phyloP scores from a whole-genome alignment of 352 stramenopile genomes.

The Phytopythium delawarense region DNA sequence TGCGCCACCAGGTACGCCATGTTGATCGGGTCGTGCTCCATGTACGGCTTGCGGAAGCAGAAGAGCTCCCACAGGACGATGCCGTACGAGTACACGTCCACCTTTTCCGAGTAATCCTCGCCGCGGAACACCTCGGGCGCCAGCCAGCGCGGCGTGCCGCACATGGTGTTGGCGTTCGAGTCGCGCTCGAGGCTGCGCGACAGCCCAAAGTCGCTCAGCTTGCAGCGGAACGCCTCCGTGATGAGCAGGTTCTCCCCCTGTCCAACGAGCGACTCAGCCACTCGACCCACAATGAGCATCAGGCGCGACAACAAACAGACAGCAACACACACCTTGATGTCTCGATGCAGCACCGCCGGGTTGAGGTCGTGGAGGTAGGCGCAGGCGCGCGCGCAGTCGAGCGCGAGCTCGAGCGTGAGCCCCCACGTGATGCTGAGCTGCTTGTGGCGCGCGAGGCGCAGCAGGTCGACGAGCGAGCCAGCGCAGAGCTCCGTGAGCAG shows the following conservation, averaged over 20 bases:
- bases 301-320: background rate
- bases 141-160: slow-evolving; percentile 71
- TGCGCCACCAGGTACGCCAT: slow-evolving; percentile 72
- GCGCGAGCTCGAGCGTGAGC: slow-evolving; percentile 63
- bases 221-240: slow-evolving; percentile 65
- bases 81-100: slow-evolving; percentile 80
- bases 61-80: slow-evolving; percentile 84
- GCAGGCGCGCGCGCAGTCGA: slow-evolving; percentile 63
- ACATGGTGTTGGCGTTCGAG: slow-evolving; percentile 69
- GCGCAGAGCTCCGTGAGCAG: slow-evolving; percentile 71
- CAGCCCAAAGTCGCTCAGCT: slow-evolving; percentile 73
- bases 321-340: slow-evolving; percentile 49
- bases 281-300: background rate
- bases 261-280: background rate
- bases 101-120: slow-evolving; percentile 83
- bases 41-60: slow-evolving; percentile 80
- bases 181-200: slow-evolving; percentile 65
- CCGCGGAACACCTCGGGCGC: slow-evolving; percentile 80
- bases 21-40: slow-evolving; percentile 78
- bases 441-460: slow-evolving; percentile 62
- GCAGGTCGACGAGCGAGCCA: slow-evolving; percentile 57
- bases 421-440: slow-evolving; percentile 73
- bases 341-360: slow-evolving; percentile 58
- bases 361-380: slow-evolving; percentile 60
- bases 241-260: slow-evolving; percentile 72